phyloP scores from a whole-genome alignment of 495 filamentous ascomycete species.

The Podospora tetraspora region DNA sequence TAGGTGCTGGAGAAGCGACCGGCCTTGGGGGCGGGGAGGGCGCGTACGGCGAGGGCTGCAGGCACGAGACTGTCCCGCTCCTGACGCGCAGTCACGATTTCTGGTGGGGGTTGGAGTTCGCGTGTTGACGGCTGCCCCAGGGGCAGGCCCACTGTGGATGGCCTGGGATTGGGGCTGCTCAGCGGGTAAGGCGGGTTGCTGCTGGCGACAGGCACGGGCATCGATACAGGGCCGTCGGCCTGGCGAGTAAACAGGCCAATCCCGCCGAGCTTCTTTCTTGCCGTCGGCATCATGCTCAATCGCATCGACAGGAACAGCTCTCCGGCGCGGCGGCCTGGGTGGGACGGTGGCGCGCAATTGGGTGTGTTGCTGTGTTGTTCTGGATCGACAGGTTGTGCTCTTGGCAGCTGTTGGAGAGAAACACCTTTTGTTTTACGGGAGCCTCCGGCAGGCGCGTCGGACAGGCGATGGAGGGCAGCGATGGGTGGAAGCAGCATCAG shows the following conservation, averaged over 20 bases:
- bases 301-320: slow-evolving; percentile 19
- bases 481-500: slow-evolving; percentile 1
- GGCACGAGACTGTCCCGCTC: slow-evolving; percentile 8
- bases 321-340: not conserved
- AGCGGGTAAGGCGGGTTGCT: not conserved
- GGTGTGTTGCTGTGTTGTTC: not conserved
- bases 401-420: slow-evolving; percentile 28
- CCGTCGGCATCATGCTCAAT: slow-evolving; percentile 32
- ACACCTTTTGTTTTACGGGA: not conserved
- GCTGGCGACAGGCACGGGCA: not conserved
- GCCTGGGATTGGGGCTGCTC: slow-evolving; percentile 17
- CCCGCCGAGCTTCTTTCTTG: slow-evolving; percentile 31
- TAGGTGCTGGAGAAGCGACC: slow-evolving; percentile 13
- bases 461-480: slow-evolving; percentile 7
- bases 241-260: slow-evolving; percentile 29
- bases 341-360: not conserved
- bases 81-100: slow-evolving; percentile 23
- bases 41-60: slow-evolving; percentile 17
- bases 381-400: slow-evolving; percentile 7
- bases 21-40: slow-evolving; percentile 22
- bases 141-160: slow-evolving; percentile 24
- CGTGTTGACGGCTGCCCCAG: slow-evolving; percentile 13
- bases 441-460: slow-evolving; percentile 11
- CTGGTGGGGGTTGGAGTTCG: slow-evolving; percentile 25
- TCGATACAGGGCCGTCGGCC: slow-evolving; percentile 11